Evolutionary conservation across 1,139 yeast species (phyloP), one percentile per base, ranked within the genome.

Genomic region (Candida gigantensis): DNA sequence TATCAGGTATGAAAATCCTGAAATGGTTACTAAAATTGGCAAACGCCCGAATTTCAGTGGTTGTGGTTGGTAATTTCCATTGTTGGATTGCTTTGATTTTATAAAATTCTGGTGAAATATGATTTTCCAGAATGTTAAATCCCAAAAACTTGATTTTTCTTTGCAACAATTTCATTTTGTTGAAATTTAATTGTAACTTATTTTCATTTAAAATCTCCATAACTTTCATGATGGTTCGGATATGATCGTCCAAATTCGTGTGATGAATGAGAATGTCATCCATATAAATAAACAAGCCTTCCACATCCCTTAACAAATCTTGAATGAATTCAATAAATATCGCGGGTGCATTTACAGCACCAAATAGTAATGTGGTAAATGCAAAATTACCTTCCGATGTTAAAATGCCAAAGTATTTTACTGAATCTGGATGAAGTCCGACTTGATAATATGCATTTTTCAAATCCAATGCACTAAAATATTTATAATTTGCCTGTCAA

Each of bases 1-100:
- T n/a, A 3, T 14, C 14, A 3, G 32, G 32, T 3, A 30, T 20
- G 17, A 30, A 16, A 12, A 7, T 24, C 2, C 32, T 3, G 13
- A 30, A 23, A 24, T 10, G 20, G 16, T 15, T 15, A 9, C 20
- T n/a, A n/a, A 30, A 30, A 16, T 24, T 24, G 7, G 23, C 28
- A n/a, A 30, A 13, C 4, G 33, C 19, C 15, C 33, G 14, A 3
- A 30, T 14, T 24, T 30, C 28, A 2, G 33, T 23, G 6, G 16
- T 19, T 3, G 33, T 30, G 9, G 23, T 30, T 2, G 32, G 32
- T 14, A 12, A 8, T 12, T 15, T 9, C 32, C 26, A 30, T 13
- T 20, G 20, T 7, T 12, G 10, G 6, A 30, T 21, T 2, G 32
- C 32, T 13, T 21, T 3, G 4, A 21, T 21, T 14, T 30, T 30